These are phyloP conservation scores for Colletotrichum endophyticum DNA, from an alignment of 2,329 filamentous ascomycete species.

Conservation along the genomic window DNA sequence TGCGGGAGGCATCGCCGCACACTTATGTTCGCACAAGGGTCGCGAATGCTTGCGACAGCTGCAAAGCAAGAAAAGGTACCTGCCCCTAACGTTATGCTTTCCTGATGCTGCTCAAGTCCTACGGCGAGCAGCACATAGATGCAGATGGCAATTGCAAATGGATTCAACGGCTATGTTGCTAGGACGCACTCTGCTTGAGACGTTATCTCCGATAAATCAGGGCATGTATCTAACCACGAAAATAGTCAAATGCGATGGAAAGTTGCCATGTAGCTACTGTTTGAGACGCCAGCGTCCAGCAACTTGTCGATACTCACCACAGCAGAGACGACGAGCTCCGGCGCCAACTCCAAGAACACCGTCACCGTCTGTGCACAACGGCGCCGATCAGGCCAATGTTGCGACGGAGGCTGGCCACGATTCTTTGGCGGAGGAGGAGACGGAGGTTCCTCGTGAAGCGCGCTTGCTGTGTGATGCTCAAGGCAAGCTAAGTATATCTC, in stretches of 20 bases:
- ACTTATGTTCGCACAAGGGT: conserved; percentile 41
- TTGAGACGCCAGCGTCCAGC: conserved; percentile 45
- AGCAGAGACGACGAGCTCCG: conserved; percentile 40
- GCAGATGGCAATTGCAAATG: not conserved
- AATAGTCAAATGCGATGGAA: conserved; percentile 57
- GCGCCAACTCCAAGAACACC: conserved; percentile 20
- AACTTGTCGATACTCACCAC: conserved; percentile 53
- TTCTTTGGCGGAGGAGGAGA: conserved; percentile 50
- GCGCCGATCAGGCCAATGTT: not conserved
- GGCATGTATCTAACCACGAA: not conserved
- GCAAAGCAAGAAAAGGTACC: conserved; percentile 53
- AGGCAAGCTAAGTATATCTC: conserved; percentile 46
- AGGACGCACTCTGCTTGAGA: not conserved
- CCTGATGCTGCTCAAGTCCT: not conserved
- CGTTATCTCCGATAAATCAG: not conserved
- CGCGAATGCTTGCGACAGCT: conserved; percentile 58
- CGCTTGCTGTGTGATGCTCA: conserved; percentile 56
- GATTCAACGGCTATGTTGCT: not conserved
- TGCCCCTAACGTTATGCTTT: not conserved
- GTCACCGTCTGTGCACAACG: conserved; percentile 14
- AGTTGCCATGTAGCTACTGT: conserved; percentile 58
- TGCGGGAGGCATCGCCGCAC: conserved; percentile 7
- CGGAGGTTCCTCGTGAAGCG: conserved; percentile 59
- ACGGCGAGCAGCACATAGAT: not conserved
- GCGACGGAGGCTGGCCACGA: conserved; percentile 18